Conservation (phyloP, 2,329 filamentous ascomycete genomes). For the Verticillium longisporum region DNA sequence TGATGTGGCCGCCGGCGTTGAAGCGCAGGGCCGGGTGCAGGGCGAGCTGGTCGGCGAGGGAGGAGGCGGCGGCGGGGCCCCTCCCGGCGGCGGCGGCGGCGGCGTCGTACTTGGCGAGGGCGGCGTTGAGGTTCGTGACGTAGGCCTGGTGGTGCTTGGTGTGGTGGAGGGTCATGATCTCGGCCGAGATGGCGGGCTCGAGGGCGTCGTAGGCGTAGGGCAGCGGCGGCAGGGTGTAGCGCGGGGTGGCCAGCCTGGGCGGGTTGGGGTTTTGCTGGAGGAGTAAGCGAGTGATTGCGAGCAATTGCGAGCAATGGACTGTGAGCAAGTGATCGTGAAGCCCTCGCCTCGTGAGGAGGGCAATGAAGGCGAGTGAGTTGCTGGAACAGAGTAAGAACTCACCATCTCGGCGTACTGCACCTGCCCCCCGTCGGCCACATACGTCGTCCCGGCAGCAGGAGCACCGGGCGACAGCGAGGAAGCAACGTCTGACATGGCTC, state of each 20-base stretch:
- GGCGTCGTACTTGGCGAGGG: constrained; percentile 59
- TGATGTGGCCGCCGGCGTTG: constrained; percentile 60
- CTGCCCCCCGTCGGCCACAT: not conserved
- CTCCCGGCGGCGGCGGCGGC: constrained; percentile 46
- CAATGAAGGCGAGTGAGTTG: not conserved
- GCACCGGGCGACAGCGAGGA: not conserved
- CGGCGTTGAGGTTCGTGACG: constrained; percentile 68
- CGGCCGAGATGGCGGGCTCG: constrained; percentile 60
- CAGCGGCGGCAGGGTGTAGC: not conserved
- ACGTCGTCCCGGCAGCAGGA: not conserved
- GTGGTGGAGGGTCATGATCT: constrained; percentile 84
- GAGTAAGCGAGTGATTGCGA: not conserved
- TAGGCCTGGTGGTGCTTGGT: constrained; percentile 79
- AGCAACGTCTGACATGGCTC: not conserved
- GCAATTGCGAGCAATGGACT: no score
- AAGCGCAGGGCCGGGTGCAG: constrained; percentile 47
- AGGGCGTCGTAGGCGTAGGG: constrained; percentile 37
- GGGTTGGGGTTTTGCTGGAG: not conserved
- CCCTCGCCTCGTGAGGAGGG: no score
- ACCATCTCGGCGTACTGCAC: constrained; percentile 1
- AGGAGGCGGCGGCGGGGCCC: constrained; percentile 40
- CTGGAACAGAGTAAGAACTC: not conserved
- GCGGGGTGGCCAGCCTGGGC: not conserved
- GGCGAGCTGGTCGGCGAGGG: constrained; percentile 26
- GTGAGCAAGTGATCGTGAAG: no score